Evolutionary conservation across 1,284 basidiomycete genomes (phyloP), one percentile per base, ranked within the genome.

Genomic region (Ustilago sp.): DNA sequence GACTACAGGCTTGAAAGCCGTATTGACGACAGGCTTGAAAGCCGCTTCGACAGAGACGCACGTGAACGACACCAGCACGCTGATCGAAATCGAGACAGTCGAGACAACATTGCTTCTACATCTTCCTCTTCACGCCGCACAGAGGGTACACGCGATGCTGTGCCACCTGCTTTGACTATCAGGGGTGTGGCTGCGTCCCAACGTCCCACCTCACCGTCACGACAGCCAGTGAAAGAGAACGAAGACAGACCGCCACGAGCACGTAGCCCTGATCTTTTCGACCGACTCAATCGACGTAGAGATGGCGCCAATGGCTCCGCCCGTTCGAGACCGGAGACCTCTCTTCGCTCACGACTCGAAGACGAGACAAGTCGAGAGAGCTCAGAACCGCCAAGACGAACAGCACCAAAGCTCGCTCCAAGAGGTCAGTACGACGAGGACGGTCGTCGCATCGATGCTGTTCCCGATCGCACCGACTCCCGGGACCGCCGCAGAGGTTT

Each of bases 261-360:
- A 36, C 63, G 61, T 19, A 70, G 63, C 45, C 68, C 68, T 28
- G 73, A 75, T 38, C 60, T 75, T 5, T 59, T 75, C 28, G 73
- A 70, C 38, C 60, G 73, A 28, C 58, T 75, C 48, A 34, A 43
- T 12, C 55, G 60, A 32, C 68, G 64, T n/a, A 47, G 23, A 19
- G 55, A 74, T 47, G 55, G 65, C 23, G 45, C 45, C 39, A 65
- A 65, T 35, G 63, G 59, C 36, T 65, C 68, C 2, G 54, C 35
- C 28, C 63, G 59, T 23, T 41, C 54, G 12, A 62, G 55, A 9
- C 53, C 58, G 28, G 51, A 68, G 9, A 61, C 50, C 34, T 59
- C 63, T 1, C 47, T 65, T 8, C 63, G 68, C 56, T 71, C 68
- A 6, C 62, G 65, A 32, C 59, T 62, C 11, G 62, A 62, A 11